Evolutionary conservation across 2,329 filamentous ascomycete species (phyloP).

Genomic region (Rhinocladiella similis): DNA sequence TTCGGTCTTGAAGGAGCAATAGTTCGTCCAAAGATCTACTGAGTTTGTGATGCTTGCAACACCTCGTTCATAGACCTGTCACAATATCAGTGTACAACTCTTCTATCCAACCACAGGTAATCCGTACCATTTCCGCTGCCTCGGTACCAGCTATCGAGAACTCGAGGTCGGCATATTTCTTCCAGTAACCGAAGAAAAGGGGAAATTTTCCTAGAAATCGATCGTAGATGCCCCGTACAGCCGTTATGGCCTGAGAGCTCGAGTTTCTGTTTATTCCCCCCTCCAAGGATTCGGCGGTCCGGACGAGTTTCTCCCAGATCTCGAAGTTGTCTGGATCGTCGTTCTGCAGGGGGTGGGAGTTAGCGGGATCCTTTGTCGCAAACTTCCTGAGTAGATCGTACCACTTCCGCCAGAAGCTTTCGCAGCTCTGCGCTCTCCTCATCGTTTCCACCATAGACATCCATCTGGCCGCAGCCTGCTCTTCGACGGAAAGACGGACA

Average conservation of each 20-base stretch:
- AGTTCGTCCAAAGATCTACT: slow-evolving; percentile 95
- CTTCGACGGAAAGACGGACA: not conserved
- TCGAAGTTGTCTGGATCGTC: slow-evolving; percentile 89
- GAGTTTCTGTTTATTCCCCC: slow-evolving; percentile 96
- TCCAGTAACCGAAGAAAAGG: slow-evolving; percentile 97
- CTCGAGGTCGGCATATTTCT: slow-evolving; percentile 97
- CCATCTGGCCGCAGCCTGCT: slow-evolving; percentile 27
- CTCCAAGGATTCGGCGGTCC: slow-evolving; percentile 78
- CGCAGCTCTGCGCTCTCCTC: slow-evolving; percentile 81
- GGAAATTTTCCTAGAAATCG: slow-evolving; percentile 93
- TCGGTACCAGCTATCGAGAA: slow-evolving; percentile 97
- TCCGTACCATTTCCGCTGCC: slow-evolving; percentile 85
- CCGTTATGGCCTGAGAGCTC: slow-evolving; percentile 85
- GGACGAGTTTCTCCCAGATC: slow-evolving; percentile 88
- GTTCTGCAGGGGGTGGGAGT: slow-evolving; percentile 41
- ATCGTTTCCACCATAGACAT: slow-evolving; percentile 70
- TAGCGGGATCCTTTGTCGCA: not conserved
- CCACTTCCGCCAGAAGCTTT: slow-evolving; percentile 75
- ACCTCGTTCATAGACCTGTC: slow-evolving; percentile 88
- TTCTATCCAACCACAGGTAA: not conserved
- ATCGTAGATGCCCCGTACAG: slow-evolving; percentile 85
- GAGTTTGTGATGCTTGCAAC: slow-evolving; percentile 90
- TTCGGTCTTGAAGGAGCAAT: slow-evolving; percentile 96
- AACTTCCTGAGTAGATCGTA: slow-evolving; percentile 40
- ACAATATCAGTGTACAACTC: slow-evolving; percentile 13